These are phyloP conservation scores for Fragaria nilgerrensis DNA, from an alignment of 306 rosid genomes.

Conservation along the genomic window DNA sequence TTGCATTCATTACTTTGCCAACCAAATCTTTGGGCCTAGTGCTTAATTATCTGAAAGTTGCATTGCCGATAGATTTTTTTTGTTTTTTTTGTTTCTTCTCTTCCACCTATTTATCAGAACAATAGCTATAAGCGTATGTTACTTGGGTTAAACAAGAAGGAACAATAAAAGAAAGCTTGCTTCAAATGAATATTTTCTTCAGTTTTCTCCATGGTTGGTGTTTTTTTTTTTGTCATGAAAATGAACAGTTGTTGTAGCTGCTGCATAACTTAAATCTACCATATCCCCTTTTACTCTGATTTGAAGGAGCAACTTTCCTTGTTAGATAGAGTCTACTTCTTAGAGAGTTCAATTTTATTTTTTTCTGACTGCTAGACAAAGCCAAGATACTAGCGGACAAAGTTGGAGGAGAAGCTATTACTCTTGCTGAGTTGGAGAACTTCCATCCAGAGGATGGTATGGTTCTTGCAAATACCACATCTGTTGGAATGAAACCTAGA, in stretches of 20 bases:
- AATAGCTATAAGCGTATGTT: not conserved
- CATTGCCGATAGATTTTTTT: not conserved
- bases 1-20: not conserved
- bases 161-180: not conserved
- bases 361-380: slow-evolving; percentile 37
- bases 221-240: not conserved
- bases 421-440: slow-evolving; percentile 42
- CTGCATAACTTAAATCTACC: not conserved
- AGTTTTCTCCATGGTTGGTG: not conserved
- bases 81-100: not conserved
- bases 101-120: not conserved
- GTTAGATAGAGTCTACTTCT: not conserved
- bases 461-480: slow-evolving; percentile 59
- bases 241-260: not conserved
- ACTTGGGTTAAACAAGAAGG: not conserved
- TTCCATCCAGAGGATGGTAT: slow-evolving; percentile 59
- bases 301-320: not conserved
- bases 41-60: not conserved
- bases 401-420: slow-evolving; percentile 57
- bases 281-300: not conserved
- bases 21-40: not conserved
- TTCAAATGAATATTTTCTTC: not conserved
- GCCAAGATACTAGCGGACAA: slow-evolving; percentile 48
- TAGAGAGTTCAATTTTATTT: not conserved
- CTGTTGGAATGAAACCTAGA: slow-evolving; percentile 61